These are phyloP conservation scores for Saccharomyces hybrid DNA, from an alignment of 1,139 yeast species.

Conservation along the genomic window DNA sequence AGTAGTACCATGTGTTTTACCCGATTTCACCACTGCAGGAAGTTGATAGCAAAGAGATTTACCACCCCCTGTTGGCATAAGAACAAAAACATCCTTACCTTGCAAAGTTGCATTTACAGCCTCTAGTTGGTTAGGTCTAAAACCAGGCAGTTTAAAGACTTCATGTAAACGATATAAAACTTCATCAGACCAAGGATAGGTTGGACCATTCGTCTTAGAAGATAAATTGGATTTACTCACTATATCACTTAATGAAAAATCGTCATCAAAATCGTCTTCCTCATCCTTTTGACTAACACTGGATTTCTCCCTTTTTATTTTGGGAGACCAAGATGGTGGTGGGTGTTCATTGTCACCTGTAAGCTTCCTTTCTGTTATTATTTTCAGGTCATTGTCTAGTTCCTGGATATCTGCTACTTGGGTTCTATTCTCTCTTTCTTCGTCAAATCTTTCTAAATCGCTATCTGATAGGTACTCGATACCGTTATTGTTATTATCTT, in stretches of 20 bases:
- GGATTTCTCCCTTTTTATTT: conserved; percentile 11
- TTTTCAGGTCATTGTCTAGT: conserved; percentile 29
- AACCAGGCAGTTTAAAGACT: conserved; percentile 56
- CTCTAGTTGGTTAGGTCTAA: conserved; percentile 78
- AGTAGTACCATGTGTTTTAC: conserved; percentile 74
- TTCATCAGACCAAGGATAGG: conserved; percentile 58
- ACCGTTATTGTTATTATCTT: conserved; percentile 12
- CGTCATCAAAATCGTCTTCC: conserved; percentile 19
- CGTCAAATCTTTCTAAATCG: conserved; percentile 30
- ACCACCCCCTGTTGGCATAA: conserved; percentile 99
- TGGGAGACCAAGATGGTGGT: conserved; percentile 3
- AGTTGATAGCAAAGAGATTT: conserved; percentile 92
- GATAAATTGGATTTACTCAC: not conserved
- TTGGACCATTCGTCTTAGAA: conserved; percentile 4
- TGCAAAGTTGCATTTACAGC: conserved; percentile 76
- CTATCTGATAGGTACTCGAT: conserved; percentile 23
- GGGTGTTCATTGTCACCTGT: conserved; percentile 7
- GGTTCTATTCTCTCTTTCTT: conserved; percentile 29
- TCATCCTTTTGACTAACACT: conserved; percentile 1
- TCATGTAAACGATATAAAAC: conserved; percentile 49
- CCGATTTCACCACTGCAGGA: conserved; percentile 77
- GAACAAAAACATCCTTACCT: conserved; percentile 84
- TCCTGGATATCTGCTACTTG: conserved; percentile 21
- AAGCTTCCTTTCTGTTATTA: conserved; percentile 27
- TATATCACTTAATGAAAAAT: conserved; percentile 10